These are phyloP conservation scores for Sabuloglossum arenarium DNA, from an alignment of 495 filamentous ascomycete species.

Conservation along the genomic window DNA sequence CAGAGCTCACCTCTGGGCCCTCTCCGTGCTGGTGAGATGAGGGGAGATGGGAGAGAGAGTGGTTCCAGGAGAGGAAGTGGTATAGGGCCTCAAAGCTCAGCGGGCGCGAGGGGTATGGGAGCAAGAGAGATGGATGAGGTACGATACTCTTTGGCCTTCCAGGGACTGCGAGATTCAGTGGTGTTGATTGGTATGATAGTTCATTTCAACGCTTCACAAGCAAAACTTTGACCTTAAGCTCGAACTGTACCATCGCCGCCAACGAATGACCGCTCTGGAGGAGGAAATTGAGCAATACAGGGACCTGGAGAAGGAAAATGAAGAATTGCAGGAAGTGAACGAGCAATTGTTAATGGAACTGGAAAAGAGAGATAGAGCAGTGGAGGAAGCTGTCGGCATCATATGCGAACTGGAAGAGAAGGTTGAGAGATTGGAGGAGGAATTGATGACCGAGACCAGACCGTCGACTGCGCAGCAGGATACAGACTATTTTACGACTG, in stretches of 20 bases:
- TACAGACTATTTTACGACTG: background rate
- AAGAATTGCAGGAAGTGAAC: constrained; percentile 31
- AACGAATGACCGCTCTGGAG: constrained; percentile 22
- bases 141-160: background rate
- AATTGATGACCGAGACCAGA: constrained; percentile 5
- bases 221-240: constrained; percentile 84
- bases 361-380: constrained; percentile 52
- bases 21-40: background rate
- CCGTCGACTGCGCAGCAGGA: constrained; percentile 5
- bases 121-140: constrained; percentile 6
- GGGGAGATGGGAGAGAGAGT: background rate
- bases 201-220: constrained; percentile 48
- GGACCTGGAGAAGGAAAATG: constrained; percentile 23
- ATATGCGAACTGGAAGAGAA: constrained; percentile 57
- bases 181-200: constrained; percentile 11
- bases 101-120: constrained; percentile 3
- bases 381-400: constrained; percentile 63
- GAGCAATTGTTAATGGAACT: constrained; percentile 47
- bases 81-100: background rate
- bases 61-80: background rate
- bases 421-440: constrained; percentile 29
- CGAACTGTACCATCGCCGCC: constrained; percentile 50
- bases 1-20: constrained; percentile 5
- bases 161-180: background rate
- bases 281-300: constrained; percentile 2